Evolutionary conservation across 495 filamentous ascomycete species (phyloP), one percentile per base, ranked within the genome.

Genomic region (Aspergillus biplanus): DNA sequence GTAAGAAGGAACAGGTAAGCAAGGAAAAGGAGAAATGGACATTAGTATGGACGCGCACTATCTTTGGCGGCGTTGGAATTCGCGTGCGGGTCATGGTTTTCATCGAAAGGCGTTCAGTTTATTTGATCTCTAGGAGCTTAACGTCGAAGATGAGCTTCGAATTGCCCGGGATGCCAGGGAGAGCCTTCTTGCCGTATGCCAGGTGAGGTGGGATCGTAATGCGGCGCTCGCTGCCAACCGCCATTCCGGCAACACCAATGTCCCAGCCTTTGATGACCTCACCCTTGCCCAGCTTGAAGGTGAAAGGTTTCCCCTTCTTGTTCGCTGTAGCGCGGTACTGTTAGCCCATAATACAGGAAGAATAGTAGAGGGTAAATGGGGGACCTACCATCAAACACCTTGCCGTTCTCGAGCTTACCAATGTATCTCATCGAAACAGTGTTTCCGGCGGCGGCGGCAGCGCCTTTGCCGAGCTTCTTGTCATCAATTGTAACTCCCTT

Each of bases 181-280:
- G 70, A 44, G 81, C 75, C 76, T 91, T 90, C 80, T 84, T 90
- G 76, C 95, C 95, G 73, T 99, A 98, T 59, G 88, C 96, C 18
- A 92, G 83, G 61, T 89, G 77, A 16, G 95, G 82, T 44, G 95
- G 95, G 70, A 99, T 90, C 56, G 84, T 90, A 71, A 99, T 85
- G 56, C 95, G 87, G 65, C 95, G 92, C 84, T 98, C 96, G 62
- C 92, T 92, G 75, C 95, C 93, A 61, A 91, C 86, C 57, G 89
- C 80, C 93, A 99, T 97, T 73, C 95, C 95, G 61, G 83, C 84
- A 65, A 99, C 79, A 75, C 95, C 95, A 64, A 97, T 87, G 73
- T 99, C 96, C 95, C 94, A 97, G 67, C 95, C 95, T 85, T 96
- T 93, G 81, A 99, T 98, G 67, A 99, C 95, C 72, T 97, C 92